These are phyloP conservation scores for Vinca minor DNA, from an alignment of 257 asterid genomes.

Conservation along the genomic window DNA sequence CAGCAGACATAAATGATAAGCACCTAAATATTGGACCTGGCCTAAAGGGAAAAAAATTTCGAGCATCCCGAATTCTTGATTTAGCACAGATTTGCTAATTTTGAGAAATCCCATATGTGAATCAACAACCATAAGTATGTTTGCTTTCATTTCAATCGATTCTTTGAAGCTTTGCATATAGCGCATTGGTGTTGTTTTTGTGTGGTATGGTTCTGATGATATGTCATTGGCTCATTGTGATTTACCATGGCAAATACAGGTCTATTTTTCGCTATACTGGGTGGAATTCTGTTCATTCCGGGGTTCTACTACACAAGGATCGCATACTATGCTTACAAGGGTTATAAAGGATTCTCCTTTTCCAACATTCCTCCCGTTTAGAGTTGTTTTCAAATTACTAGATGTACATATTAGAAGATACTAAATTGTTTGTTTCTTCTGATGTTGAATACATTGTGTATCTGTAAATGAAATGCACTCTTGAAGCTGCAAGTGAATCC, in stretches of 20 bases:
- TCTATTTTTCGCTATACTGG: slow-evolving; percentile 69
- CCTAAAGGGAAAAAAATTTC: too few relatives aligned
- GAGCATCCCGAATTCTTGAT: not conserved
- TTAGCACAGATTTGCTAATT: not conserved
- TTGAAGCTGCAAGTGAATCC: not conserved
- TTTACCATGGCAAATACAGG: slow-evolving; percentile 38
- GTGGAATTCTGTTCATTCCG: slow-evolving; percentile 78
- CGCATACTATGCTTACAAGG: slow-evolving; percentile 95
- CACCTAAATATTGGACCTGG: not conserved
- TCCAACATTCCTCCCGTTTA: slow-evolving; percentile 83
- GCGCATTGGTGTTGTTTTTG: not conserved
- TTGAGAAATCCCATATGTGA: not conserved
- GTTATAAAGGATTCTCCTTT: slow-evolving; percentile 90
- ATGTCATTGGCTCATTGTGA: slow-evolving; percentile 4
- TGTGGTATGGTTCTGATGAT: too few relatives aligned
- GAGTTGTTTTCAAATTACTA: slow-evolving; percentile 19
- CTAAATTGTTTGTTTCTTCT: not conserved
- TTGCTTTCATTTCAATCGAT: not conserved
- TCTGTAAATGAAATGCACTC: not conserved
- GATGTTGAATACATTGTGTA: not conserved
- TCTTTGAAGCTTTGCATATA: too few relatives aligned
- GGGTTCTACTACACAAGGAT: slow-evolving; percentile 90
- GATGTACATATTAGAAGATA: slow-evolving; percentile 55
- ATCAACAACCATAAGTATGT: not conserved
- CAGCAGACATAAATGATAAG: too few relatives aligned